Evolutionary conservation across 176 grass and related monocot species (phyloP).

Genomic region (Bromus sterilis): DNA sequence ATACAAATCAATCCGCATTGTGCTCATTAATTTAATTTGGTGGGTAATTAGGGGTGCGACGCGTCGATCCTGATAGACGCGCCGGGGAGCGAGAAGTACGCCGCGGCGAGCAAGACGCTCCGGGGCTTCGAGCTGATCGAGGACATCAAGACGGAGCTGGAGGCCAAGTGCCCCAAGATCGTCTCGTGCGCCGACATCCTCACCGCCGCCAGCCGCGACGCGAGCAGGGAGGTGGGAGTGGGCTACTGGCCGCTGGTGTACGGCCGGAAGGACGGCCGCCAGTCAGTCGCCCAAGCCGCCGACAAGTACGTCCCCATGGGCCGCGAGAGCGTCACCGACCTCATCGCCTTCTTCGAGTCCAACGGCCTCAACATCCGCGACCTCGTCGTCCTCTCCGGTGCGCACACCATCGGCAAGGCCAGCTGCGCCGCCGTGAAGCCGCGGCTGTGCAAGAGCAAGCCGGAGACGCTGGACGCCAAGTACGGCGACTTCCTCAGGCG

Average conservation of each 20-base stretch:
- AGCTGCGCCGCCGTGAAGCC: slow-evolving; percentile 51
- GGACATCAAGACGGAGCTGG: slow-evolving; percentile 64
- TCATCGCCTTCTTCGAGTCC: slow-evolving; percentile 61
- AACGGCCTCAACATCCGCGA: slow-evolving; percentile 55
- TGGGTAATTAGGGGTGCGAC: slow-evolving; percentile 53
- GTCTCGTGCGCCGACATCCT: slow-evolving; percentile 94
- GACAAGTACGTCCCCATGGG: slow-evolving; percentile 51
- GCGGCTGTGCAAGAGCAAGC: slow-evolving; percentile 26
- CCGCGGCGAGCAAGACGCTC: slow-evolving; percentile 51
- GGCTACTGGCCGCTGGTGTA: slow-evolving; percentile 46
- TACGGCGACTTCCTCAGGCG: slow-evolving; percentile 57
- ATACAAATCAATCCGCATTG: background rate
- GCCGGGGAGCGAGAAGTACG: slow-evolving; percentile 53
- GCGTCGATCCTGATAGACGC: slow-evolving; percentile 62
- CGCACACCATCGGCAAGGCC: slow-evolving; percentile 69
- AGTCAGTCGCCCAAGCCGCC: slow-evolving; percentile 41
- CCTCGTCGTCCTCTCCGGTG: slow-evolving; percentile 69
- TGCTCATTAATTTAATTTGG: background rate
- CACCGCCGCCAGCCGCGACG: slow-evolving; percentile 52
- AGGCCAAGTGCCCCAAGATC: slow-evolving; percentile 41
- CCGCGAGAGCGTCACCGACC: slow-evolving; percentile 51
- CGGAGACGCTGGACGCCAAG: slow-evolving; percentile 15
- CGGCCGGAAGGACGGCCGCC: slow-evolving; percentile 53
- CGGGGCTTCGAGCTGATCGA: slow-evolving; percentile 67
- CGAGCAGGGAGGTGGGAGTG: slow-evolving; percentile 12